phyloP scores from a whole-genome alignment of 768 basidiomycete species.

The Tulasnella sp. region DNA sequence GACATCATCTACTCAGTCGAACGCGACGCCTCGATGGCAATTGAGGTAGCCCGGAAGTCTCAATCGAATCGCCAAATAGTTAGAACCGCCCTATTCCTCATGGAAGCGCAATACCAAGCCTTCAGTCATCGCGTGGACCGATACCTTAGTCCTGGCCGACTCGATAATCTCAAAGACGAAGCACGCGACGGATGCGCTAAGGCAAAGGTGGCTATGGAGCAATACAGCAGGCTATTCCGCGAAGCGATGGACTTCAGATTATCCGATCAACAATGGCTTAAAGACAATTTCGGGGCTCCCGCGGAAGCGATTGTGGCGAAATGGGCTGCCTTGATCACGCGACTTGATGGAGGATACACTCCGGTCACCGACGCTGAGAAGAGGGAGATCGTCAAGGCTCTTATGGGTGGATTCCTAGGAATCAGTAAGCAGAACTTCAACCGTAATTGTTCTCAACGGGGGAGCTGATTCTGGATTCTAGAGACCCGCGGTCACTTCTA shows the following conservation, averaged over 20 bases:
- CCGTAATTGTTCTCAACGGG: background rate
- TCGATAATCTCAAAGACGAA: background rate
- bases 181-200: background rate
- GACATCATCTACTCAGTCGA: slow-evolving; percentile 49
- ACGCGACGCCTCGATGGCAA: slow-evolving; percentile 47
- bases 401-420: slow-evolving; percentile 30
- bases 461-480: background rate
- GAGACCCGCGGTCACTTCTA: slow-evolving; percentile 21
- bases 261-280: slow-evolving; percentile 42
- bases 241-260: slow-evolving; percentile 27
- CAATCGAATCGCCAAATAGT: slow-evolving; percentile 53
- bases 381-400: slow-evolving; percentile 47
- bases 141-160: slow-evolving; percentile 24
- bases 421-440: background rate
- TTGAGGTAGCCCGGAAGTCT: slow-evolving; percentile 46
- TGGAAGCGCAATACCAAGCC: slow-evolving; percentile 48
- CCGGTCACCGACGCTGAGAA: slow-evolving; percentile 53
- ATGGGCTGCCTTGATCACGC: slow-evolving; percentile 44
- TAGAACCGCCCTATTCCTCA: slow-evolving; percentile 41
- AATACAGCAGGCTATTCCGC: slow-evolving; percentile 29
- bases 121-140: slow-evolving; percentile 38
- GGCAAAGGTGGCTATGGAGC: background rate
- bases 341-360: slow-evolving; percentile 45
- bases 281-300: slow-evolving; percentile 41
- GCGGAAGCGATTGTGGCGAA: slow-evolving; percentile 44